These are phyloP conservation scores for Lophiostoma macrostomum DNA, from an alignment of 495 filamentous ascomycete species.

Conservation along the genomic window DNA sequence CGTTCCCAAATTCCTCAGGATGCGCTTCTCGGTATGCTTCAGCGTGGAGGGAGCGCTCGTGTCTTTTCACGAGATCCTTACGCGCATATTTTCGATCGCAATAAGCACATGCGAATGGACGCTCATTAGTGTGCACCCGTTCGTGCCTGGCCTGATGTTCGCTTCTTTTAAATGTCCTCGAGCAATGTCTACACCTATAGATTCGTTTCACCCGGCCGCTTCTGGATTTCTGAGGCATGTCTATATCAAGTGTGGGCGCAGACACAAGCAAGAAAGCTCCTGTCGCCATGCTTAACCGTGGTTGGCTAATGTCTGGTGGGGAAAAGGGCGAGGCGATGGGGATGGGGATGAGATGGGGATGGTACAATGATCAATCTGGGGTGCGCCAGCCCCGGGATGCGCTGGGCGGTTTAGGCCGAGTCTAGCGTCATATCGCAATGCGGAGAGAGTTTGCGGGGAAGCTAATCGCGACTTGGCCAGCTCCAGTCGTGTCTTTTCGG, in stretches of 20 bases:
- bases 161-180: constrained; percentile 12
- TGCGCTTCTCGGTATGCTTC: constrained; percentile 8
- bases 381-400: too few species aligned
- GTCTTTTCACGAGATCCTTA: constrained; percentile 23
- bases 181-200: constrained; percentile 12
- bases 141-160: constrained; percentile 22
- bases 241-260: background rate
- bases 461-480: background rate
- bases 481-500: background rate
- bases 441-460: constrained; percentile 5
- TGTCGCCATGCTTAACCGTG: too few species aligned
- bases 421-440: background rate
- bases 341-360: too few species aligned
- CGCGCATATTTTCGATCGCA: constrained; percentile 15
- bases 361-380: too few species aligned
- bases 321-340: too few species aligned
- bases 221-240: background rate
- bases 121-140: constrained; percentile 18
- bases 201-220: constrained; percentile 2
- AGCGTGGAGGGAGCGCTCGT: constrained; percentile 17
- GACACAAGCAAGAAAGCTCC: too few species aligned
- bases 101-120: constrained; percentile 12
- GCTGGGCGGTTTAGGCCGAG: too few species aligned
- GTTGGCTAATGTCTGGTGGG: too few species aligned
- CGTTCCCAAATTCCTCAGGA: constrained; percentile 4